These are phyloP conservation scores for Boletus rex-veris DNA, from an alignment of 768 basidiomycete genomes.

Conservation along the genomic window DNA sequence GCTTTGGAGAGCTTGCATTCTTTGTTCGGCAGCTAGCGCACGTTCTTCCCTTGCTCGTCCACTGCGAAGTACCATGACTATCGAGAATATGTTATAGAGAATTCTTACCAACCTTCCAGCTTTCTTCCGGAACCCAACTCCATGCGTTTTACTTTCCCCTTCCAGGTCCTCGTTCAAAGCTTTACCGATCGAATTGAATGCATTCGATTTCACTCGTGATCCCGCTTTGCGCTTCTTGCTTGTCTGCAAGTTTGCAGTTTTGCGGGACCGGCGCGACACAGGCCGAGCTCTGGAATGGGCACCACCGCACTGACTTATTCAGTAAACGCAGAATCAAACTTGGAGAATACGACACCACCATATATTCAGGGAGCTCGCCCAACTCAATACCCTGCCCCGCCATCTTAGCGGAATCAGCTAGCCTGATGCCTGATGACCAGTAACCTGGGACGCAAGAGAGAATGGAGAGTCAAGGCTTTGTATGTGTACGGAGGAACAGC, in stretches of 20 bases:
- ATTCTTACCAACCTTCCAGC: conserved; percentile 52
- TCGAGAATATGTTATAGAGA: background rate
- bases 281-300: conserved; percentile 65
- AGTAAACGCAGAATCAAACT: background rate
- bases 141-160: conserved; percentile 39
- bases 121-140: conserved; percentile 67
- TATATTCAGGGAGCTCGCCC: conserved; percentile 71
- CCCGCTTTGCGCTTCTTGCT: conserved; percentile 71
- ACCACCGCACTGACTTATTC: conserved; percentile 64
- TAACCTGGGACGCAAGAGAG: conserved; percentile 47
- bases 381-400: conserved; percentile 46
- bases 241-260: conserved; percentile 58
- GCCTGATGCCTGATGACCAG: conserved; percentile 75
- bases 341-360: conserved; percentile 41
- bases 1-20: conserved; percentile 47
- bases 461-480: conserved; percentile 4
- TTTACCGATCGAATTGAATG: conserved; percentile 57
- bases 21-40: conserved; percentile 67
- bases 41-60: conserved; percentile 79
- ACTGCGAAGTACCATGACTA: conserved; percentile 36
- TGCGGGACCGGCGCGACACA: conserved; percentile 42
- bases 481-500: background rate
- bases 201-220: conserved; percentile 55
- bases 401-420: conserved; percentile 60
- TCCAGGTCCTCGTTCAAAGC: conserved; percentile 43